Evolutionary conservation across 805 yeast genomes (phyloP).

Genomic region (Clavispora asparagi): DNA sequence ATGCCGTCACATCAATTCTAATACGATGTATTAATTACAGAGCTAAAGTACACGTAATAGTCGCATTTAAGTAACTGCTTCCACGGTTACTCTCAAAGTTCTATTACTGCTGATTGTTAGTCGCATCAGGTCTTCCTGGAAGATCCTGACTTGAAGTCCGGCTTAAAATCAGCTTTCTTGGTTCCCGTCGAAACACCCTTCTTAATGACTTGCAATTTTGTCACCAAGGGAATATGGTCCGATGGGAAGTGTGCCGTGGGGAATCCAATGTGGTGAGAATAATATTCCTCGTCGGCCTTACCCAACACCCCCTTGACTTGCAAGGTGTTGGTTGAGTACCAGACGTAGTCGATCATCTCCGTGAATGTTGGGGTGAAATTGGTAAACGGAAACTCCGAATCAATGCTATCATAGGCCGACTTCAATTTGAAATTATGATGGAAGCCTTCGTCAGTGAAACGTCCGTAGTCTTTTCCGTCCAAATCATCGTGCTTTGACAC

Average conservation of each 20-base stretch:
- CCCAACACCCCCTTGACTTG: slow-evolving; percentile 85
- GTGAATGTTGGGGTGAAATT: slow-evolving; percentile 92
- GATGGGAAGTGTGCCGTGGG: slow-evolving; percentile 94
- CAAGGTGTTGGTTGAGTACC: slow-evolving; percentile 83
- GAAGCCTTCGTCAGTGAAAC: slow-evolving; percentile 85
- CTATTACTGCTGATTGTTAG: background rate
- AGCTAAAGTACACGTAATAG: slow-evolving; percentile 13
- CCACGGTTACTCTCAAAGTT: background rate
- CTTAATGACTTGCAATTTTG: slow-evolving; percentile 69
- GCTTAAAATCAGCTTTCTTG: slow-evolving; percentile 40
- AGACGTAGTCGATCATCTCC: slow-evolving; percentile 89
- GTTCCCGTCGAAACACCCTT: slow-evolving; percentile 16
- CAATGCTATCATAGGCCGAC: slow-evolving; percentile 78
- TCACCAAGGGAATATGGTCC: slow-evolving; percentile 85
- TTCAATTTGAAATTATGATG: slow-evolving; percentile 73
- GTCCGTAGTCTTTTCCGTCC: slow-evolving; percentile 85
- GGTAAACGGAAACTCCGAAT: slow-evolving; percentile 83
- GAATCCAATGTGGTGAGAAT: slow-evolving; percentile 75
- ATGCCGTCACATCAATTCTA: background rate
- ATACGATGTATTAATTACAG: slow-evolving; percentile 1
- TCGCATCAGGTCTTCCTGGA: slow-evolving; percentile 35
- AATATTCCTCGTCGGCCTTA: slow-evolving; percentile 72
- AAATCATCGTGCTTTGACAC: slow-evolving; percentile 78
- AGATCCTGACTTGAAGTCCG: slow-evolving; percentile 38
- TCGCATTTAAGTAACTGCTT: background rate